Evolutionary conservation across 306 rosid genomes (phyloP), one percentile per base, ranked within the genome.

Genomic region (Carpinus fangiana): DNA sequence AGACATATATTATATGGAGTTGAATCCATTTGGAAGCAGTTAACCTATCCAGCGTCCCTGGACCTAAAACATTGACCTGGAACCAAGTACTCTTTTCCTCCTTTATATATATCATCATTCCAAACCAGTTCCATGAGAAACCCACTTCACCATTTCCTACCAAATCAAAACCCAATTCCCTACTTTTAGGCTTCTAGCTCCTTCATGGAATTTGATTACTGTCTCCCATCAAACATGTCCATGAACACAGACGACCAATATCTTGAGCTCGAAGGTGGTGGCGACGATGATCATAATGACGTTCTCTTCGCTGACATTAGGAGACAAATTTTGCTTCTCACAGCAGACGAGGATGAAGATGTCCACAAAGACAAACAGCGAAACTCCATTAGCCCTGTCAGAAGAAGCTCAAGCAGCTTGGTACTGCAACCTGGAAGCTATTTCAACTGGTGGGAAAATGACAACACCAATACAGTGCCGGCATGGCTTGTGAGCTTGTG

Each of bases 291-390:
- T 7, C 91, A 89, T 5, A 90, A 84, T 10, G 94, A 89, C 81
- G 55, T 77, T 45, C 87, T 85, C 80, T 90, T 81, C 31, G 90
- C 89, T 3, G 96, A 93, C 74, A 93, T 93, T 46, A 87, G 84
- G 79, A 87, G 85, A 73, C 91, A 86, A 87, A 89, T 89, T 89
- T 79, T 93, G 84, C 75, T 76, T 2, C 81, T 90, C 79, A 90
- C 90, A 34, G 73, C 88, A 0, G 94, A 93, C 36, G 89, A 85
- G 17, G 76, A 81, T 13, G 87, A 83, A 46, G 88, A 87, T 50
- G 75, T 82, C 20, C 73, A 64, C 0, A 84, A 86, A 83, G 51
- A 75, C 34, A 81, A 50, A 77, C 52, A 56, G 7, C 55, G 69
- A 68, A 73, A 76, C 46, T 13, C 75, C 12, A 13, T 36, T 5